Evolutionary conservation across 179 eudicot genomes (phyloP), one percentile per base, ranked within the genome.

Genomic region (Drosera spatulata): DNA sequence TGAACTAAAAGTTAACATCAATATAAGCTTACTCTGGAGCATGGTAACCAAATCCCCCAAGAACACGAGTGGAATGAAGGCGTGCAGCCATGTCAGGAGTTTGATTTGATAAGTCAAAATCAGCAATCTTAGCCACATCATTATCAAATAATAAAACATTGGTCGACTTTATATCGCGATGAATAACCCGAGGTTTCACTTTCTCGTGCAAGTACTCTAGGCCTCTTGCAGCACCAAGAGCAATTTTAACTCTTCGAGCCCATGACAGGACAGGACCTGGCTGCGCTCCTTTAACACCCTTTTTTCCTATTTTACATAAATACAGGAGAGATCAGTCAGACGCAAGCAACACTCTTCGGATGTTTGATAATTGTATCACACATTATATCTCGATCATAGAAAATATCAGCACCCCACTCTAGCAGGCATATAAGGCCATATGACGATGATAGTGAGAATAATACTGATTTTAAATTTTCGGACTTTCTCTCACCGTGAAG

Each of bases 21-120:
- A 7, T 43, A 41, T 15, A 54, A 60, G 62, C 87, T 74, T 82
- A 88, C 96, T 88, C 96, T 12, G 96, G 96, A 64, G 96, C 96
- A 79, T 88, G 90, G 77, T 88, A 88, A 68, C 96, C 94, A 58
- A 85, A 85, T 40, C 94, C 83, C 63, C 94, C 94, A 59, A 88
- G 84, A 71, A 88, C 96, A 78, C 96, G 94, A 37, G 96, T 86
- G 42, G 96, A 88, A 69, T 88, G 96, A 64, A 88, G 73, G 58
- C 96, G 96, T 8, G 96, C 96, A 40, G 96, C 88, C 80, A 74
- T 78, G 64, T 86, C 94, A 55, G 96, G 96, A 54, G 96, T 89
- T 82, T 88, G 93, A 75, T 83, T 88, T 42, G 96, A 85, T 63
- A 88, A 71, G 65, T 88, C 91, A 54, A 88, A 88, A 67, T 88